phyloP scores from a whole-genome alignment of 345 rosid species.

The Linum tenue region DNA sequence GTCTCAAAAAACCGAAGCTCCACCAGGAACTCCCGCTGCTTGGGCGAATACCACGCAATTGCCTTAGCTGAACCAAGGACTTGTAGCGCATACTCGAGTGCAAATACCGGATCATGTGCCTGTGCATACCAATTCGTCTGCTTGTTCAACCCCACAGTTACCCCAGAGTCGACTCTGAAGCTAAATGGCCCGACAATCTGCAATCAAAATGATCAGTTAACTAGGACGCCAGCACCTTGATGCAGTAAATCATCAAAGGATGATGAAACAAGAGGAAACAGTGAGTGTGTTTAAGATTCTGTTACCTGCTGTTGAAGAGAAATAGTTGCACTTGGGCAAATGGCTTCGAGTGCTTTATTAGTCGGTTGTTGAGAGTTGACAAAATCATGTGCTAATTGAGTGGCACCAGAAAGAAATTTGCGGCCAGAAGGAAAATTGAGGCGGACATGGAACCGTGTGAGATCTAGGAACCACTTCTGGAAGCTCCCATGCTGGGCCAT shows the following conservation, averaged over 20 bases:
- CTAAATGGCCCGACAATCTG: slow-evolving; percentile 92
- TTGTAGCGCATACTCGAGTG: slow-evolving; percentile 75
- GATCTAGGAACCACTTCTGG: slow-evolving; percentile 67
- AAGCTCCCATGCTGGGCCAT: slow-evolving; percentile 86
- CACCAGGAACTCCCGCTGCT: slow-evolving; percentile 69
- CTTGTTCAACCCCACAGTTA: slow-evolving; percentile 45
- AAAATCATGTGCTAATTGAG: slow-evolving; percentile 49
- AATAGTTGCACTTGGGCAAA: slow-evolving; percentile 53
- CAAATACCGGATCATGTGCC: slow-evolving; percentile 53
- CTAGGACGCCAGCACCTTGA: too few species aligned
- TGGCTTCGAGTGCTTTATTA: slow-evolving; percentile 40
- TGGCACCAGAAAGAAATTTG: slow-evolving; percentile 53
- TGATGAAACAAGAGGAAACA: neutral
- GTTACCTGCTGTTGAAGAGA: slow-evolving; percentile 95
- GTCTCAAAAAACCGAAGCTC: slow-evolving; percentile 79
- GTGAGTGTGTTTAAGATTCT: neutral
- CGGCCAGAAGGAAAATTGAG: slow-evolving; percentile 73
- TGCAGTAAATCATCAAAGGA: neutral
- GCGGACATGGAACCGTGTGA: slow-evolving; percentile 59
- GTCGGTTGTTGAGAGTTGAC: slow-evolving; percentile 52
- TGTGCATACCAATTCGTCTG: slow-evolving; percentile 27
- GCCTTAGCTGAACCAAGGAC: slow-evolving; percentile 92
- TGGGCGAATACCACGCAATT: slow-evolving; percentile 83
- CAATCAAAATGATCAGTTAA: slow-evolving; percentile 8
- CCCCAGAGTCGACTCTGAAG: slow-evolving; percentile 68